Base-by-base conservation (phyloP, 2,329 filamentous ascomycete genomes). In the Dothidotthia symphoricarpi region DNA sequence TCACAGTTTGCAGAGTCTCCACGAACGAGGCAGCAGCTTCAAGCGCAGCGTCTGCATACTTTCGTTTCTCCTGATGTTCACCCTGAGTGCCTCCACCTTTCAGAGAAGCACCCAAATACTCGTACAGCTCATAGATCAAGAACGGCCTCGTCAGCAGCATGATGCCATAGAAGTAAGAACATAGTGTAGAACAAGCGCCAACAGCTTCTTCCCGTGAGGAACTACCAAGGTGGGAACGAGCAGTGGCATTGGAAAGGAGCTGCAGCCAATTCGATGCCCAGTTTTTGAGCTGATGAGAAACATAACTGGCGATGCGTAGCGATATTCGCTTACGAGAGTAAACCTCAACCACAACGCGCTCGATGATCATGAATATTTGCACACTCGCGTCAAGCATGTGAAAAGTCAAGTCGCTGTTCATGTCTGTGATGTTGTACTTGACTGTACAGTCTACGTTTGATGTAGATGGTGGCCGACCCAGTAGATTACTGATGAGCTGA, bases 141-240 rank as follows among this genome's bases (percentile, higher is more conserved):
- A 77, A 77, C 1, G 75, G 75, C n/a, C 74, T 62, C 6, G 75
- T 75, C 3, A 77, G 55, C 3, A 77, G 60, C 54, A 77, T 76
- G 28, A 77, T 76, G 1, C 72, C 74, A 61, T 75, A 77, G 49
- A 76, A 76, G 40, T 77, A 77, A 3, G 74, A 69, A 22, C 71
- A 71, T 11, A 76, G 65, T 1, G 73, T 67, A 28, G 75, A 74
- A n/a, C 71, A 73, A 4, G 73, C 69, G 3, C 72, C 72, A 6
- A 75, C 52, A 6, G 64, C 64, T 26, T 31, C 42, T 16, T 53
- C 38, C 6, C 42, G 40, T 9, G 45, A 41, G 1, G 27, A 26
- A 12, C 15, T 37, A 3, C 13, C 13, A 9, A 19, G 5, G 19
- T 55, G 62, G 25, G 66, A 53, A 31, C 65, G 54, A 8, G 33